Base-by-base conservation (phyloP, 305 asterid genomes). In the Fraxinus latifolia region DNA sequence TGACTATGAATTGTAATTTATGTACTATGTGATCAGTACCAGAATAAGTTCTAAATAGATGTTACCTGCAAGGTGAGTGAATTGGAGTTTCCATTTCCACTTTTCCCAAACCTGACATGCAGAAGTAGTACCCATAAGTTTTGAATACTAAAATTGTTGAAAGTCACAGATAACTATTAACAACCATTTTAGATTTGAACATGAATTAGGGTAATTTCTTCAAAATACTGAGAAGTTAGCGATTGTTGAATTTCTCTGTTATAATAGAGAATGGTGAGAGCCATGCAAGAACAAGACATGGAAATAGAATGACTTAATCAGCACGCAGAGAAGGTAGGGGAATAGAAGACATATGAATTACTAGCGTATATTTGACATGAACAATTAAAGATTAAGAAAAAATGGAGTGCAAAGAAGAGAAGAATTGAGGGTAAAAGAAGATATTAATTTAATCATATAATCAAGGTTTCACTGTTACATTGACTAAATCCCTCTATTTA, bases 51-150 rank as follows among this genome's bases (percentile, higher is more conserved):
- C 44, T 14, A 5, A 70, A 80, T 15, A 71, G 78, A 62, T 77
- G 47, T 85, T 87, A 94, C 98, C 97, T 91, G 85, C 79, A 81
- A 84, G 84, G 99, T 87, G 99, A 91, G 87, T 90, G 93, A 81
- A 84, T 87, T 33, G 97, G 97, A 82, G 96, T 91, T 87, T 89
- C 88, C 77, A 89, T 81, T 82, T 84, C 92, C 89, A 92, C 94
- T 88, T 92, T 89, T 60, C 99, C 97, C 84, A 95, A 86, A 89
- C 98, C 99, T 95, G 89, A 80, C 55, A 84, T 71, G 67, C 32
- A 82, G 71, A 79, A 31, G 83, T 78, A 81, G 79, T 81, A 55
- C 80, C 77, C 77, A 80, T 74, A 74, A 29, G 76, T 65, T 83
- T 72, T 33, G 76, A 11, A 65, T 50, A 42, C 85, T 73, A 82